Evolutionary conservation across 441 rosid species (phyloP).

Genomic region (Mallotus repandus): DNA sequence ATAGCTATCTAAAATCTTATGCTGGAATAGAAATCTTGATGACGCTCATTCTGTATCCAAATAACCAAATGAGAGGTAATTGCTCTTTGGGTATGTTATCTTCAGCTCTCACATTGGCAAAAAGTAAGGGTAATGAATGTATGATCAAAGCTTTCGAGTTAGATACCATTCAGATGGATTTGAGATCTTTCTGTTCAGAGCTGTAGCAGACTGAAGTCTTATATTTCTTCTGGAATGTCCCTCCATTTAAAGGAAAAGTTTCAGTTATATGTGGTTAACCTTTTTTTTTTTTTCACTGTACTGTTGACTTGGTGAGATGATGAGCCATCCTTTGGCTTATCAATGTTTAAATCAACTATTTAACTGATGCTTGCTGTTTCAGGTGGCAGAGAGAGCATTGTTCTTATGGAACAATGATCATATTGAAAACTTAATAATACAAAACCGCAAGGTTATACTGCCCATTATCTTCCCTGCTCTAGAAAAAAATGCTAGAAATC

Average conservation of each 20-base stretch:
- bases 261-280: neutral
- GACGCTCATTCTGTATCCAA: neutral
- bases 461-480: slow-evolving; percentile 75
- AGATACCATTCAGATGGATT: neutral
- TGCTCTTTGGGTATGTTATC: neutral
- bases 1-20: neutral
- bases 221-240: neutral
- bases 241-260: neutral
- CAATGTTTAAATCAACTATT: slow-evolving; percentile 12
- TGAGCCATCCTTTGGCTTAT: neutral
- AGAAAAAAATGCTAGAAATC: slow-evolving; percentile 62
- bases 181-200: neutral
- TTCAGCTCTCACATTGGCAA: neutral
- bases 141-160: neutral
- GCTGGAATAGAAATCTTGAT: neutral
- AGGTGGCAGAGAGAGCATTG: slow-evolving; percentile 89
- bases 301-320: slow-evolving; percentile 3
- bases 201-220: slow-evolving; percentile 1
- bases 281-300: neutral
- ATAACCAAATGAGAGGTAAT: neutral
- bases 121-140: neutral
- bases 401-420: slow-evolving; percentile 86
- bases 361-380: slow-evolving; percentile 25
- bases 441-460: slow-evolving; percentile 58
- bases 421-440: slow-evolving; percentile 62